A percentile compares a stretch with the other conserved stretches of the same genome.
Evolutionary conservation across 2,329 filamentous ascomycete species (phyloP).

Genomic region (Macroventuria anomochaeta): DNA sequence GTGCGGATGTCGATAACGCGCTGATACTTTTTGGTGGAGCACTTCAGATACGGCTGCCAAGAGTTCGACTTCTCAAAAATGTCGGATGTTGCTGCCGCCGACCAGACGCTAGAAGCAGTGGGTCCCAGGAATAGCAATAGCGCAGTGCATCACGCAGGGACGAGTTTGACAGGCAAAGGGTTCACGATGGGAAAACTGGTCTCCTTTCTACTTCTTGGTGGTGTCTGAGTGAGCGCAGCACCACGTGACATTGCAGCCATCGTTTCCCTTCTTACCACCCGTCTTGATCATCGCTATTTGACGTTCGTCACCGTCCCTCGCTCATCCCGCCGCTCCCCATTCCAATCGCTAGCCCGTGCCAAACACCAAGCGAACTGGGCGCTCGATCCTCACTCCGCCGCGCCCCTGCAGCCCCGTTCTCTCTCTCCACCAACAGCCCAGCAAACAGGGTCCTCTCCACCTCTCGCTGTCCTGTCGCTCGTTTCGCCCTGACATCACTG

Average conservation of each 20-base stretch:
- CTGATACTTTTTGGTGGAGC: conserved; percentile 24
- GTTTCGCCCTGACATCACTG: conserved; percentile 34
- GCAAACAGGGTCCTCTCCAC: conserved; percentile 25
- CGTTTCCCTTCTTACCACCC: background rate
- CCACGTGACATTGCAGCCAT: background rate
- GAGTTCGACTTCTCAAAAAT: conserved; percentile 12
- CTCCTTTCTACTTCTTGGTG: background rate
- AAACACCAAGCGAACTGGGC: conserved; percentile 15
- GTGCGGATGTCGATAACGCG: conserved; percentile 8
- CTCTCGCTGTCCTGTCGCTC: conserved; percentile 42
- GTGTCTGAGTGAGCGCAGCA: background rate
- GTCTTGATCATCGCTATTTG: background rate
- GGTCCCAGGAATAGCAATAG: conserved; percentile 17
- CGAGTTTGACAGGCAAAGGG: conserved; percentile 17
- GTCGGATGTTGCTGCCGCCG: conserved; percentile 4
- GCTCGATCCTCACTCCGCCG: conserved; percentile 28
- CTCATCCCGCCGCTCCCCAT: conserved; percentile 20
- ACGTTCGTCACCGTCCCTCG: conserved; percentile 12
- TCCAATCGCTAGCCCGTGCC: conserved; percentile 31
- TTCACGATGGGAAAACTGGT: conserved; percentile 3
- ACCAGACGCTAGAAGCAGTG: conserved; percentile 1
- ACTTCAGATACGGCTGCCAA: conserved; percentile 4
- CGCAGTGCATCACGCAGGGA: conserved; percentile 18
- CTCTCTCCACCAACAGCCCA: conserved; percentile 31
- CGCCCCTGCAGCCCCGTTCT: conserved; percentile 29